A percentile compares a stretch with the other conserved stretches of the same genome.
Conservation (phyloP, 345 rosid genomes). For the Raphanus raphanistrum region DNA sequence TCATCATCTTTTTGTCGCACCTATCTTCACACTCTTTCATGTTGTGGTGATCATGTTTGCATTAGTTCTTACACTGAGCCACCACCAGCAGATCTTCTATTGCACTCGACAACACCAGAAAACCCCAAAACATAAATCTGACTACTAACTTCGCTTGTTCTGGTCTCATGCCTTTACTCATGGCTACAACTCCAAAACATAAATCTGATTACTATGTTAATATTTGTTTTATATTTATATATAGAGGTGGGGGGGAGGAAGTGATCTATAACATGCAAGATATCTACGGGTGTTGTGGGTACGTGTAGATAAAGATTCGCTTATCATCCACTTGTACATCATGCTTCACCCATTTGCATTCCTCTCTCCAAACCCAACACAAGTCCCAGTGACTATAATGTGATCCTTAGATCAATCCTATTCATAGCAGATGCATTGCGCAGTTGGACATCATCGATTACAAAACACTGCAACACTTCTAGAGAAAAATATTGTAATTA, state of each 20-base stretch:
- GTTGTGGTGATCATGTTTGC: slow-evolving; percentile 10
- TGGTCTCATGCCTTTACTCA: not conserved
- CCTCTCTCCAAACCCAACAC: slow-evolving; percentile 5
- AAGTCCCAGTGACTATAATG: not conserved
- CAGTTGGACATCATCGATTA: not conserved
- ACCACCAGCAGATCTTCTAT: not conserved
- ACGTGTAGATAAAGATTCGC: slow-evolving; percentile 17
- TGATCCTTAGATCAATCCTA: not conserved
- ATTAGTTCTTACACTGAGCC: not conserved
- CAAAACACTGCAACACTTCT: not conserved
- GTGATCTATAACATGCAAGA: not conserved
- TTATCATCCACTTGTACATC: slow-evolving; percentile 21
- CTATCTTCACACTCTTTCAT: too few relatives aligned
- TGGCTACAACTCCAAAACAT: not conserved
- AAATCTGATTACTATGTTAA: not conserved
- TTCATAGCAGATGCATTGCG: not conserved
- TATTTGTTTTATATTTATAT: not conserved
- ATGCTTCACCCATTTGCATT: not conserved
- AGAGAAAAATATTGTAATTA: too few relatives aligned
- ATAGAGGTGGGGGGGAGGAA: not conserved
- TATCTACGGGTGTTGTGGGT: not conserved
- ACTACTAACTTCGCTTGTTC: not conserved
- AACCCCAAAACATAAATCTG: not conserved
- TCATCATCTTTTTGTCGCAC: too few relatives aligned
- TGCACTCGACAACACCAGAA: slow-evolving; percentile 10